Evolutionary conservation across 176 grass and related monocot species (phyloP).

Genomic region (Zoysia japonica): DNA sequence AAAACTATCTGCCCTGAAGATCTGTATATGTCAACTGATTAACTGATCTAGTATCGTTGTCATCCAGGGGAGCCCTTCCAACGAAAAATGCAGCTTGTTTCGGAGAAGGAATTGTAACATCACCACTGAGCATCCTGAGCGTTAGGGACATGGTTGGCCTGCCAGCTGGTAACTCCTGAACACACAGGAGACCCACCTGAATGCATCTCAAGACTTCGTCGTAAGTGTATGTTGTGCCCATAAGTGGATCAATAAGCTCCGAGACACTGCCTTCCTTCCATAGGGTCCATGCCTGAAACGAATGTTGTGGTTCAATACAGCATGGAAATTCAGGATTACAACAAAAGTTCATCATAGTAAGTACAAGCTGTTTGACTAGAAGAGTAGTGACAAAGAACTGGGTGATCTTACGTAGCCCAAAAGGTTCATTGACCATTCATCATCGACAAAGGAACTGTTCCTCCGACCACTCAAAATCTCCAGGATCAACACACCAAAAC

Average conservation of each 20-base stretch:
- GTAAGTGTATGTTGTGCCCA: slow-evolving; percentile 29
- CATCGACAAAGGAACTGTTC: slow-evolving; percentile 48
- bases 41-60: slow-evolving; percentile 16
- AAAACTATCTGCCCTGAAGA: slow-evolving; percentile 40
- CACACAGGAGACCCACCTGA: slow-evolving; percentile 74
- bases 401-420: slow-evolving; percentile 64
- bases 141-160: slow-evolving; percentile 60
- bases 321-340: background rate
- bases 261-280: slow-evolving; percentile 49
- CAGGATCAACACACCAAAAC: slow-evolving; percentile 63
- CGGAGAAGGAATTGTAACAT: slow-evolving; percentile 44
- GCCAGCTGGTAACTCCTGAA: slow-evolving; percentile 62
- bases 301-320: background rate
- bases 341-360: background rate
- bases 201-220: slow-evolving; percentile 56
- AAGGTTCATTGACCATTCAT: slow-evolving; percentile 65
- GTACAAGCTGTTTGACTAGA: background rate
- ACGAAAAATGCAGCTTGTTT: slow-evolving; percentile 57
- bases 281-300: slow-evolving; percentile 65
- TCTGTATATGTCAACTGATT: slow-evolving; percentile 41
- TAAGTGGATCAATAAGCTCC: slow-evolving; percentile 54
- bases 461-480: slow-evolving; percentile 65
- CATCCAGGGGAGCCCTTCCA: slow-evolving; percentile 29
- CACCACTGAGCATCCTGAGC: slow-evolving; percentile 63
- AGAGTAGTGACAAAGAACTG: background rate